Conservation (phyloP, 768 basidiomycete genomes). For the Macrolepiota albuminosa region DNA sequence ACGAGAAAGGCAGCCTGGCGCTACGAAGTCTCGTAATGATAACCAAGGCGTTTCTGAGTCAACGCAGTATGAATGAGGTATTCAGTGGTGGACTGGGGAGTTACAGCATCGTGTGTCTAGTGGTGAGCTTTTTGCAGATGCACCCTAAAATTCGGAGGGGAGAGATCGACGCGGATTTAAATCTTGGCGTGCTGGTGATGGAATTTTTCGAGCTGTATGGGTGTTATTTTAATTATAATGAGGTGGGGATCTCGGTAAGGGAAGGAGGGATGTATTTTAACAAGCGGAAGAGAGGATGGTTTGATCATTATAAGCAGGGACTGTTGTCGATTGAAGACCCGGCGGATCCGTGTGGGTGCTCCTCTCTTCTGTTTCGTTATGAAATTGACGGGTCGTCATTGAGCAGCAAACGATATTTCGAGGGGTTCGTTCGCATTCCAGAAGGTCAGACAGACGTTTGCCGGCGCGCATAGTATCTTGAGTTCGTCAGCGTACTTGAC, state of each 20-base stretch:
- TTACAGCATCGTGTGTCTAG: slow-evolving; percentile 91
- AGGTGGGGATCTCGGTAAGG: slow-evolving; percentile 83
- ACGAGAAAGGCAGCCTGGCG: slow-evolving; percentile 46
- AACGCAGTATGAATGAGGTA: slow-evolving; percentile 97
- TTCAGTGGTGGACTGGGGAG: slow-evolving; percentile 92
- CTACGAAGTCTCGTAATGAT: slow-evolving; percentile 82
- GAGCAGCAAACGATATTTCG: slow-evolving; percentile 87
- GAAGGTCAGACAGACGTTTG: slow-evolving; percentile 77
- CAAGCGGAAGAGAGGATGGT: slow-evolving; percentile 82
- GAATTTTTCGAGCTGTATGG: slow-evolving; percentile 99
- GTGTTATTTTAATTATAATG: slow-evolving; percentile 83
- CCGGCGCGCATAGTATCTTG: slow-evolving; percentile 76
- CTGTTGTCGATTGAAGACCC: slow-evolving; percentile 92
- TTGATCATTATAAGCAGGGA: slow-evolving; percentile 45
- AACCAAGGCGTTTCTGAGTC: slow-evolving; percentile 85
- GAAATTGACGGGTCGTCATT: background rate
- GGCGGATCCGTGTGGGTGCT: slow-evolving; percentile 70
- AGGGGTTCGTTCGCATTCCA: slow-evolving; percentile 80
- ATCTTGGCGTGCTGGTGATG: slow-evolving; percentile 90
- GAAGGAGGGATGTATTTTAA: slow-evolving; percentile 87
- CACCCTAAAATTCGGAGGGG: slow-evolving; percentile 90
- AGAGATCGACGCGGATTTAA: slow-evolving; percentile 82
- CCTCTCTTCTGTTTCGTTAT: background rate
- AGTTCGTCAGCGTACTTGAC: slow-evolving; percentile 67
- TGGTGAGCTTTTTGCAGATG: slow-evolving; percentile 93